Evolutionary conservation across 192 early-diverging fungal genomes (phyloP).

Genomic region (Linnemannia elongata): DNA sequence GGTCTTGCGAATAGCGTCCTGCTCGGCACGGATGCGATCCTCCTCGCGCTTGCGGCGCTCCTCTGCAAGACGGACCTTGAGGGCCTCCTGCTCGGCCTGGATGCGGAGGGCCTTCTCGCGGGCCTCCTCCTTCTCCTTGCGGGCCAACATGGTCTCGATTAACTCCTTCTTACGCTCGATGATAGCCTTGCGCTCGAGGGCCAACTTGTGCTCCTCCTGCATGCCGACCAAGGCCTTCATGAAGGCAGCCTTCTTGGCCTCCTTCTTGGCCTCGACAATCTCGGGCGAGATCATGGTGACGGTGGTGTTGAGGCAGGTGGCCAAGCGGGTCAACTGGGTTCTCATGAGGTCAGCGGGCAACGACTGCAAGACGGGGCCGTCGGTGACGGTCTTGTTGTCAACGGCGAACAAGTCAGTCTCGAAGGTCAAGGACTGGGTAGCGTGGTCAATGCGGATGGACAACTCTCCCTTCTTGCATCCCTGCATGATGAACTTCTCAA

Average conservation of each 20-base stretch:
- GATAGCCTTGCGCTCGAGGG: conserved; percentile 82
- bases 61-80: conserved; percentile 86
- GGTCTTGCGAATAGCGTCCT: conserved; percentile 83
- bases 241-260: conserved; percentile 76
- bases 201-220: conserved; percentile 85
- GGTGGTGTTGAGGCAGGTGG: conserved; percentile 87
- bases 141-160: conserved; percentile 78
- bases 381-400: conserved; percentile 80
- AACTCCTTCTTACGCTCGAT: conserved; percentile 90
- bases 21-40: conserved; percentile 81
- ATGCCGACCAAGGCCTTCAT: conserved; percentile 78
- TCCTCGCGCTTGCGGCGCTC: conserved; percentile 86
- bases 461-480: conserved; percentile 97
- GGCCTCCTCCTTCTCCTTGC: conserved; percentile 88
- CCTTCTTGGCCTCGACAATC: conserved; percentile 73
- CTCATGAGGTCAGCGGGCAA: conserved; percentile 94
- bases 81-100: conserved; percentile 86
- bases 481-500: conserved; percentile 99
- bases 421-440: conserved; percentile 89
- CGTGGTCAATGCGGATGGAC: conserved; percentile 95
- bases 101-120: conserved; percentile 78
- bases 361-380: conserved; percentile 86
- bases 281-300: conserved; percentile 88
- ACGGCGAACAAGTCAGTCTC: conserved; percentile 91
- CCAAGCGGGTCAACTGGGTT: conserved; percentile 89